These are phyloP conservation scores for Xylariaceae sp. DNA, from an alignment of 2,329 filamentous ascomycete species.

Conservation along the genomic window DNA sequence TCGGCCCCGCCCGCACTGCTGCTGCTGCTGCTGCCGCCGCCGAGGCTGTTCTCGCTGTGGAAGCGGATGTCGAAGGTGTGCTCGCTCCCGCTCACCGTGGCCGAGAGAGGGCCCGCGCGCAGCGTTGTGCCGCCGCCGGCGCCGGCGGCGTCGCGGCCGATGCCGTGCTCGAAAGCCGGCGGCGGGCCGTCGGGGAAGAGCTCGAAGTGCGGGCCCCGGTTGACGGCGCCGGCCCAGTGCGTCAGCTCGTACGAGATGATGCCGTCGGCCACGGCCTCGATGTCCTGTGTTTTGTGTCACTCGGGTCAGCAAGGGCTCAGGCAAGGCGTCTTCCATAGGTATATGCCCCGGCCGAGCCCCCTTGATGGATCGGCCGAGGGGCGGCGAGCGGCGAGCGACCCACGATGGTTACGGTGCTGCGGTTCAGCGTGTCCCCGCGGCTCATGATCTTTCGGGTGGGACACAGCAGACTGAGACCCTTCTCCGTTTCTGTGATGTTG, in stretches of 20 bases:
- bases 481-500: slow-evolving; percentile 38
- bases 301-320: slow-evolving; percentile 7
- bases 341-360: background rate
- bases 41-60: slow-evolving; percentile 39
- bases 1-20: too few species aligned
- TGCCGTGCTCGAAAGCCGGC: slow-evolving; percentile 5
- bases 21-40: too few species aligned
- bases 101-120: slow-evolving; percentile 42
- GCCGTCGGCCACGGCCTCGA: slow-evolving; percentile 49
- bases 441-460: slow-evolving; percentile 47
- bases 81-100: slow-evolving; percentile 39
- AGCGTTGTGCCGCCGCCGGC: slow-evolving; percentile 39
- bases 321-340: slow-evolving; percentile 21
- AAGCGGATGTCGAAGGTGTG: slow-evolving; percentile 51
- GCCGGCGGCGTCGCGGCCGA: slow-evolving; percentile 32
- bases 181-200: slow-evolving; percentile 47
- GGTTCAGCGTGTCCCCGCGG: slow-evolving; percentile 49
- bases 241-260: slow-evolving; percentile 53
- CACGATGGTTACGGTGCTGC: slow-evolving; percentile 42
- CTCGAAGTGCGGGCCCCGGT: slow-evolving; percentile 49
- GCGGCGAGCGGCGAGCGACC: background rate
- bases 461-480: slow-evolving; percentile 46
- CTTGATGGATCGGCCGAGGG: too few species aligned
- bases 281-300: too few species aligned
- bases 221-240: slow-evolving; percentile 47